Conservation (phyloP, 495 filamentous ascomycete species). For the Penicillium longicatenatum region DNA sequence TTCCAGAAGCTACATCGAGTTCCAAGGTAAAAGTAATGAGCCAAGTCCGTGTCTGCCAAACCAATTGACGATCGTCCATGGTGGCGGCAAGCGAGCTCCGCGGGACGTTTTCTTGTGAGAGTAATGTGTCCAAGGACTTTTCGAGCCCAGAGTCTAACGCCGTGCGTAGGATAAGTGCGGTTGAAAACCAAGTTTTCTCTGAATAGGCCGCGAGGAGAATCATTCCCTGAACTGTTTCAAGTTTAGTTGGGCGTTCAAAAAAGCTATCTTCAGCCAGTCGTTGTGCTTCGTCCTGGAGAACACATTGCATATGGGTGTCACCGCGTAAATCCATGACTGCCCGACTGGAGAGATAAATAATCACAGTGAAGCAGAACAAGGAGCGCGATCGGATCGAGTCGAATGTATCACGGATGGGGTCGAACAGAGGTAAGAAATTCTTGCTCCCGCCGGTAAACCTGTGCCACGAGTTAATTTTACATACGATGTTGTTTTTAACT, state of each 20-base stretch:
- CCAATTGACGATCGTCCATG: slow-evolving; percentile 43
- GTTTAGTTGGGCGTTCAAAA: slow-evolving; percentile 45
- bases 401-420: slow-evolving; percentile 48
- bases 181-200: slow-evolving; percentile 50
- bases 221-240: slow-evolving; percentile 49
- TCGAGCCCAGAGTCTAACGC: slow-evolving; percentile 45
- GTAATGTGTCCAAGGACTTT: slow-evolving; percentile 41
- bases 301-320: slow-evolving; percentile 45
- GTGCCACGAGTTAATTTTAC: slow-evolving; percentile 2
- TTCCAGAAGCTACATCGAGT: slow-evolving; percentile 45
- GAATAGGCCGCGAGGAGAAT: slow-evolving; percentile 47
- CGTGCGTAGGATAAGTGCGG: slow-evolving; percentile 44
- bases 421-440: slow-evolving; percentile 43
- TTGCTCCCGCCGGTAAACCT: slow-evolving; percentile 45
- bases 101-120: slow-evolving; percentile 38
- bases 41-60: slow-evolving; percentile 47
- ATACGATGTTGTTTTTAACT: neutral
- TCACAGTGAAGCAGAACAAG: slow-evolving; percentile 47
- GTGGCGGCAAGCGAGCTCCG: slow-evolving; percentile 43
- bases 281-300: slow-evolving; percentile 47
- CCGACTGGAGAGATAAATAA: slow-evolving; percentile 45
- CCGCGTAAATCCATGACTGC: slow-evolving; percentile 39
- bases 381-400: slow-evolving; percentile 47
- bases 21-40: slow-evolving; percentile 46
- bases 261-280: slow-evolving; percentile 47